Evolutionary conservation across 768 basidiomycete species (phyloP).

Genomic region (Neoboletus subvelutipes): DNA sequence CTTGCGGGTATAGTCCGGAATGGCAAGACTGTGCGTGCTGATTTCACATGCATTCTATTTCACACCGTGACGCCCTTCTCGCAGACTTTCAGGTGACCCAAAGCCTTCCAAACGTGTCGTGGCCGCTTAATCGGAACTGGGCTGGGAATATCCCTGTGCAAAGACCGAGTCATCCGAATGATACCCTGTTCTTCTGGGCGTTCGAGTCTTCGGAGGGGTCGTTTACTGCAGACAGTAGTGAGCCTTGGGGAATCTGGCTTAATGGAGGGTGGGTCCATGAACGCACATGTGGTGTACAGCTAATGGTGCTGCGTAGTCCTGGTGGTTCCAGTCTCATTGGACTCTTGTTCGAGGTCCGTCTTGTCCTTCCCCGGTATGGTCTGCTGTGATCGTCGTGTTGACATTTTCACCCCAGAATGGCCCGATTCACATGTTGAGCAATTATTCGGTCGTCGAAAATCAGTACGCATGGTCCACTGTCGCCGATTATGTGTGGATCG

Average conservation of each 20-base stretch:
- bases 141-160: slow-evolving; percentile 66
- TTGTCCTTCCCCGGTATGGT: neutral
- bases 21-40: slow-evolving; percentile 59
- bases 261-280: slow-evolving; percentile 56
- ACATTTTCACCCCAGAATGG: slow-evolving; percentile 49
- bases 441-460: slow-evolving; percentile 51
- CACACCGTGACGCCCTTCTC: neutral
- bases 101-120: slow-evolving; percentile 57
- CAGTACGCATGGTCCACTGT: slow-evolving; percentile 55
- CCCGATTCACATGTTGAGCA: slow-evolving; percentile 53
- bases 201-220: slow-evolving; percentile 58
- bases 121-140: slow-evolving; percentile 45
- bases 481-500: slow-evolving; percentile 56
- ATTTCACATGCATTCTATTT: neutral
- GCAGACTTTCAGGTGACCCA: slow-evolving; percentile 60
- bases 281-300: neutral
- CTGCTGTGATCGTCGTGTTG: neutral
- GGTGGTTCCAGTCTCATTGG: slow-evolving; percentile 67
- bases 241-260: slow-evolving; percentile 73
- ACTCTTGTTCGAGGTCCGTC: slow-evolving; percentile 55
- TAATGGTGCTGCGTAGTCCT: slow-evolving; percentile 38
- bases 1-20: slow-evolving; percentile 47
- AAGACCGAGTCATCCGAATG: slow-evolving; percentile 55
- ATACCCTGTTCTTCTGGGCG: slow-evolving; percentile 66
- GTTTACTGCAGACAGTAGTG: slow-evolving; percentile 41